These are phyloP conservation scores for Eurotiales sp. DNA, from an alignment of 2,329 filamentous ascomycete species.

Conservation along the genomic window DNA sequence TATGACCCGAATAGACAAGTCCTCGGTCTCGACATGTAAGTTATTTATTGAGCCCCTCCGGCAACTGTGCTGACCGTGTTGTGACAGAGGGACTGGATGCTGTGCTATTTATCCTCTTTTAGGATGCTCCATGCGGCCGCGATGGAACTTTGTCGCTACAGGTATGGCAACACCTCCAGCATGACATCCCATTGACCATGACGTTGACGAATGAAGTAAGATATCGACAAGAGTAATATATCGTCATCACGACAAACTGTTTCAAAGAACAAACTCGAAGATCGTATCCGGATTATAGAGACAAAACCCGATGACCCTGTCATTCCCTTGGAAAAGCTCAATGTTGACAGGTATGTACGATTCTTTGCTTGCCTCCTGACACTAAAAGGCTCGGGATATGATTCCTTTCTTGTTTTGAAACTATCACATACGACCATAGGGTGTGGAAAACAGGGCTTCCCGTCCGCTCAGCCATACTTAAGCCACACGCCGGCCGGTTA, in stretches of 20 bases:
- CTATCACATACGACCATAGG: constrained; percentile 15
- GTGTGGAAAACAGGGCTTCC: constrained; percentile 22
- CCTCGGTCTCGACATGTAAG: constrained; percentile 69
- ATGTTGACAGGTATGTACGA: constrained; percentile 21
- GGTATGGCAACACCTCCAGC: constrained; percentile 33
- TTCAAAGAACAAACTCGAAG: constrained; percentile 58
- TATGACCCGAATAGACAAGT: constrained; percentile 57
- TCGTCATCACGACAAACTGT: constrained; percentile 66
- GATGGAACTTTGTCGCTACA: constrained; percentile 71
- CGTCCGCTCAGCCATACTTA: constrained; percentile 22
- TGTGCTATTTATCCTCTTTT: constrained; percentile 89
- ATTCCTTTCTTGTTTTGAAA: too few relatives aligned
- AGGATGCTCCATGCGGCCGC: constrained; percentile 62
- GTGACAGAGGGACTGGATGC: constrained; percentile 71
- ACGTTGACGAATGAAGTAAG: constrained; percentile 31
- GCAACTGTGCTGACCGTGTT: background rate
- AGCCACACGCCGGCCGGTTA: constrained; percentile 40
- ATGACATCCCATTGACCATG: background rate
- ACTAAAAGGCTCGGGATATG: too few relatives aligned
- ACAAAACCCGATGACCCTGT: constrained; percentile 53
- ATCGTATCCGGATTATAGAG: constrained; percentile 61
- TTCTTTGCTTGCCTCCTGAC: too few relatives aligned
- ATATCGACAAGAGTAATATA: constrained; percentile 71
- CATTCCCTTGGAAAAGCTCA: constrained; percentile 56
- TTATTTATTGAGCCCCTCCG: background rate